Base-by-base conservation (phyloP, 1,139 yeast species). In the Trichomonascaceae sp. region DNA sequence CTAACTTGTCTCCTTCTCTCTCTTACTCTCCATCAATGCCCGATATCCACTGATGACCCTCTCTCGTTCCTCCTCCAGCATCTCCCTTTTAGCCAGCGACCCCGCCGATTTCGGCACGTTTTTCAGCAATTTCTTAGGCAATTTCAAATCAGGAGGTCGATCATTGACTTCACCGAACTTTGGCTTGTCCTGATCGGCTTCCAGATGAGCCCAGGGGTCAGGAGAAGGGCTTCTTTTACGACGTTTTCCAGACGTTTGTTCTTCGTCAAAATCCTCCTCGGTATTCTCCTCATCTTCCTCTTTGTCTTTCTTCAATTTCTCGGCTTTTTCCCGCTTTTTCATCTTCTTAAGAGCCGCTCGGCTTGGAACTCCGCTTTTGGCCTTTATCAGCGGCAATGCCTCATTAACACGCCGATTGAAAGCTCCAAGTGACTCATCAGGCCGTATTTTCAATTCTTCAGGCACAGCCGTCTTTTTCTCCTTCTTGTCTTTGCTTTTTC, bases 91-190 rank as follows among this genome's bases (percentile, higher is more conserved):
- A 4, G 76, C 74, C 57, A 68, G 49, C 1, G 75, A 68, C 9
- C 77, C 77, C 2, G 75, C 72, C 2, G 70, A 52, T 59, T 72
- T 72, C 30, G 77, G 77, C 4, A 73, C 73, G 53, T 69, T 71
- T 49, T 63, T 63, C 50, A 64, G 55, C 51, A 61, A 53, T 53
- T 66, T 66, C 32, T 64, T 60, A 6, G 73, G 68, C 20, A 63
- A 56, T 10, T 63, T 68, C 47, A 73, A 64, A 51, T 67, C 70
- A 1, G 77, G 77, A 4, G 77, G 77, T 13, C 71, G 61, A 45
- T 71, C 74, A 0, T 68, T 76, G 2, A 71, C 71, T 36, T 73
- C 77, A 8, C 74, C 74, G 53, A 73, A 73, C 60, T 71, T 71
- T 38, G 76, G 74, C 39, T 55, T 50, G 15, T 57, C 53, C 46